Evolutionary conservation across 2,329 filamentous ascomycete genomes (phyloP), one percentile per base, ranked within the genome.

Genomic region (Ophiostoma ulmi): DNA sequence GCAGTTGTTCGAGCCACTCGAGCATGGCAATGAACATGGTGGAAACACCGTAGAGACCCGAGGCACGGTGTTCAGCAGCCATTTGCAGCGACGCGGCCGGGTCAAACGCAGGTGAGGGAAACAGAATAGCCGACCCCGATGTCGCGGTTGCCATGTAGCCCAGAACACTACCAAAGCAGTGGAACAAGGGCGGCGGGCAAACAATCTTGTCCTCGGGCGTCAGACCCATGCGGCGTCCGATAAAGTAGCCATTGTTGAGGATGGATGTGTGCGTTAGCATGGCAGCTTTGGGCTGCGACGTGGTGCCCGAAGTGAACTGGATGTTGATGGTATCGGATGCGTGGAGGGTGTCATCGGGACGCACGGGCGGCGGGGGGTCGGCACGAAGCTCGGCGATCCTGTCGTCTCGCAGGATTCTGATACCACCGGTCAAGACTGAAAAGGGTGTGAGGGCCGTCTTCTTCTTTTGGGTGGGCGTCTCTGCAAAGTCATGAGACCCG

Each of bases 71-170:
- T 71, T 85, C 84, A 22, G 81, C 79, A 11, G 80, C 83, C 83
- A 86, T 86, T 68, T 77, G 79, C 48, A 97, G 83, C 0, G 91
- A 86, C 0, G 92, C 91, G 2, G 83, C 79, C 0, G 94, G 91
- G 76, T 97, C 89, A 80, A 98, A 98, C 0, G 92, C 91, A 75
- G 96, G 93, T 10, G 88, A 87, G 0, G 94, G 92, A 76, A 97
- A 94, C 4, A 97, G 86, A 73, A 98, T 92, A 20, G 90, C 84
- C 0, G 92, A 88, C 71, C 93, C 91, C 20, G 83, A 83, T 0
- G 94, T 97, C 0, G 91, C 93, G 0, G 93, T 95, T 0, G 95
- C 94, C 92, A 97, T 96, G 81, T 95, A 96, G n/a, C 95, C 94
- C 0, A 98, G 83, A 8, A 97, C 90, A 76, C 86, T 90, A 69